phyloP scores from a whole-genome alignment of 2,329 filamentous ascomycete species.

The Fusarium musae region DNA sequence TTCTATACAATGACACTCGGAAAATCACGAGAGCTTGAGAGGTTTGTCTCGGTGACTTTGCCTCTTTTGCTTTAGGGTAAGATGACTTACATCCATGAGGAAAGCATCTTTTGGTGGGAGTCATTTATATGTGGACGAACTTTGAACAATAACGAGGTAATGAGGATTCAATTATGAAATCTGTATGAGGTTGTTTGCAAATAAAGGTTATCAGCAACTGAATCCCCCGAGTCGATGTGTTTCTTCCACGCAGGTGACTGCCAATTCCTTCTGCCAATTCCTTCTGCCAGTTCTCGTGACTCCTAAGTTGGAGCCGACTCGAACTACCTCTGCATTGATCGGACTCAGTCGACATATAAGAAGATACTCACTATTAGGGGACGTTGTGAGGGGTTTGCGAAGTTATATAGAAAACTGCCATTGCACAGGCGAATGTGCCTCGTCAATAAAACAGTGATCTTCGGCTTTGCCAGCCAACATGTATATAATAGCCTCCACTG shows the following conservation, averaged over 20 bases:
- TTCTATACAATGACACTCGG: not conserved
- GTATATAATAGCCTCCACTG: not conserved
- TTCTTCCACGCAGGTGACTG: not conserved
- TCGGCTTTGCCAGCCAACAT: not conserved
- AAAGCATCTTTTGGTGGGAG: not conserved
- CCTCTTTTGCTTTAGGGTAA: not conserved
- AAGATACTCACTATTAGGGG: too few relatives aligned
- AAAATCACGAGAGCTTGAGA: not conserved
- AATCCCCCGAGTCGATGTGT: not conserved
- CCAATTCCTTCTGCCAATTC: not conserved
- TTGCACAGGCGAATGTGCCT: not conserved
- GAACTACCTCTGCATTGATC: not conserved
- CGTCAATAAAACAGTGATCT: not conserved
- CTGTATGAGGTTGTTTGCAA: too few relatives aligned
- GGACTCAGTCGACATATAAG: not conserved
- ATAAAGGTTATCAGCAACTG: not conserved
- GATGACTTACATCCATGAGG: not conserved
- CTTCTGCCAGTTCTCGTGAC: too few relatives aligned
- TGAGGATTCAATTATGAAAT: too few relatives aligned
- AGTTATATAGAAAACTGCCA: not conserved
- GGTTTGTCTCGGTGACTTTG: not conserved
- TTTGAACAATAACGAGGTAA: not conserved
- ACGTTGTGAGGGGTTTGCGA: accelerated
- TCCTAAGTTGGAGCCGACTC: not conserved
- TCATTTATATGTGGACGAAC: not conserved